Base-by-base conservation (phyloP, 2,329 filamentous ascomycete genomes). In the Penicillium occitanis region DNA sequence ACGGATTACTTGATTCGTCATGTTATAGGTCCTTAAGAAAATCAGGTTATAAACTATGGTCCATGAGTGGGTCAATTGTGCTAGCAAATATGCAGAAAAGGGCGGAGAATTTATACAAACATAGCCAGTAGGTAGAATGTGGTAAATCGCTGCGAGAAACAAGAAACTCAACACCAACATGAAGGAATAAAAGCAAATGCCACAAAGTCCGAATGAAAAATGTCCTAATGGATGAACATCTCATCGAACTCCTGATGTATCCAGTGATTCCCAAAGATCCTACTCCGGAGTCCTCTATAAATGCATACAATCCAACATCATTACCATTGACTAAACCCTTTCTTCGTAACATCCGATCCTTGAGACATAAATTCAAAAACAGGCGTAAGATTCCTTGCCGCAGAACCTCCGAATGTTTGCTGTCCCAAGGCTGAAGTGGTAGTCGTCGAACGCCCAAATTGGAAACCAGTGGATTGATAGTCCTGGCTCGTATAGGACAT, bases 371-470 rank as follows among this genome's bases (percentile, higher is more conserved):
- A 40, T 48, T 60, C 25, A 50, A 65, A 65, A 10, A 65, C 10
- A 25, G 64, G 58, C 14, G 35, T 61, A 22, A 65, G 64, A 48
- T 65, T 48, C n/a, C 19, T 50, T 7, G 64, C 58, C 17, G 58
- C 57, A 50, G 46, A n/a, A 19, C 35, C 6, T 44, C 22, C 50
- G 10, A 44, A 63, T n/a, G 1, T 3, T 51, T n/a, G 33, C 30
- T 35, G 42, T 28, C 19, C 35, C 7, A n/a, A 19, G 25, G 22
- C 30, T 4, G 57, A 33, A 6, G 53, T 28, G 8, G 7, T 44
- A 7, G 50, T 48, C n/a, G 28, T 30, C 50, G 25, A 6, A 1
- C 28, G 8, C 7, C 28, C 28, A 22, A 22, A 22, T 4, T 11
- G 37, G 30, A 46, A 19, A n/a, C 25, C 14, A 7, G 22, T 51